These are phyloP conservation scores for Aspergillus bertholletiae DNA, from an alignment of 495 filamentous ascomycete genomes.

Conservation along the genomic window DNA sequence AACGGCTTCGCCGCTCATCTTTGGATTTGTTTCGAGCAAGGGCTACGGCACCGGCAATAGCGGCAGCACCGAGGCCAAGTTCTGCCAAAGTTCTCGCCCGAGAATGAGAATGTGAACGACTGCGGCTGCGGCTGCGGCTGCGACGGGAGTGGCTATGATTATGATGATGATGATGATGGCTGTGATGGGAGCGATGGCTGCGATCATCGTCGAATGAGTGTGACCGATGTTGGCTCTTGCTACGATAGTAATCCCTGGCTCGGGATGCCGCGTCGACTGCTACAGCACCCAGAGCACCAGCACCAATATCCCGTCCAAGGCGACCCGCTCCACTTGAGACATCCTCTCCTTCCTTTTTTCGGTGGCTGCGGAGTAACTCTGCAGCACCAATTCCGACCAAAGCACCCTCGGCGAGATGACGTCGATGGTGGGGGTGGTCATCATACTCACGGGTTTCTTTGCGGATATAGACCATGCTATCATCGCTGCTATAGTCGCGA, in stretches of 20 bases:
- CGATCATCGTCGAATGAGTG: conserved; percentile 49
- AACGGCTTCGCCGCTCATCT: conserved; percentile 66
- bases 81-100: conserved; percentile 60
- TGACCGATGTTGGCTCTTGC: conserved; percentile 51
- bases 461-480: conserved; percentile 58
- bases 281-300: conserved; percentile 76
- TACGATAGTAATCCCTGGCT: conserved; percentile 67
- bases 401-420: conserved; percentile 84
- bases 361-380: conserved; percentile 68
- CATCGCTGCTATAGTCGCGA: conserved; percentile 56
- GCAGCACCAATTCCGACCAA: conserved; percentile 74
- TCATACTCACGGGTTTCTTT: conserved; percentile 56
- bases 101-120: conserved; percentile 55
- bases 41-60: conserved; percentile 77
- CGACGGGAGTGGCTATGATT: conserved; percentile 34
- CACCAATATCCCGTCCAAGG: conserved; percentile 72
- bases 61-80: conserved; percentile 75
- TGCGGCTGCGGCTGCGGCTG: conserved; percentile 36
- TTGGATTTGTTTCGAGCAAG: conserved; percentile 65
- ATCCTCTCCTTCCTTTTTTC: conserved; percentile 54
- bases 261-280: conserved; percentile 77
- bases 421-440: conserved; percentile 61
- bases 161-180: conserved; percentile 33
- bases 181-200: conserved; percentile 35
- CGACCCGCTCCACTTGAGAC: conserved; percentile 57